Conservation (phyloP, 805 yeast species). For the Tanozyma kutaoensis region DNA sequence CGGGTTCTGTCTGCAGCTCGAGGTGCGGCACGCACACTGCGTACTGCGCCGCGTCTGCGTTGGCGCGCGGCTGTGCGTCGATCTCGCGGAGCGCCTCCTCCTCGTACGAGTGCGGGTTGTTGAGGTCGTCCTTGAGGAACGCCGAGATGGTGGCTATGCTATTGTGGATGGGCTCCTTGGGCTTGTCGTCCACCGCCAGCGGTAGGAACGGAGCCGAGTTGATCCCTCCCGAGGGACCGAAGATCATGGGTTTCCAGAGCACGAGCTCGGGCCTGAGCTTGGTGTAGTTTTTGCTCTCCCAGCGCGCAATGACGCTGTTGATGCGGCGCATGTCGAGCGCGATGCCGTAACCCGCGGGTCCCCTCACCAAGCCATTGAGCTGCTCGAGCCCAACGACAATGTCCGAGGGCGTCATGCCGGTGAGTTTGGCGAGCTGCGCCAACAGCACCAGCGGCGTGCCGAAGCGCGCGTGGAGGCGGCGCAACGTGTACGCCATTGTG, state of each 20-base stretch:
- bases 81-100: constrained; percentile 40
- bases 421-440: constrained; percentile 45
- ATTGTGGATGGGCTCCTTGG: constrained; percentile 16
- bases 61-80: constrained; percentile 6
- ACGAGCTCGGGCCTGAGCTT: constrained; percentile 38
- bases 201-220: constrained; percentile 36
- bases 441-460: constrained; percentile 29
- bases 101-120: constrained; percentile 48
- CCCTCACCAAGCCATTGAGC: constrained; percentile 42
- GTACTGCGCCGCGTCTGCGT: too few species aligned
- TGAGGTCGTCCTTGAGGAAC: constrained; percentile 56
- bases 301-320: constrained; percentile 25
- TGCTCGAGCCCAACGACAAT: constrained; percentile 80
- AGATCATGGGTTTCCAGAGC: constrained; percentile 73
- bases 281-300: constrained; percentile 43
- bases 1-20: too few species aligned
- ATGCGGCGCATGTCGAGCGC: constrained; percentile 34
- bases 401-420: constrained; percentile 84
- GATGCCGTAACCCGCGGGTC: constrained; percentile 31
- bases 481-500: constrained; percentile 39
- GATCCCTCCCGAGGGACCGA: constrained; percentile 80
- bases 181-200: constrained; percentile 2
- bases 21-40: too few species aligned
- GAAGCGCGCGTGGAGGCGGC: constrained; percentile 10
- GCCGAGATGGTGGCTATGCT: constrained; percentile 44